A percentile compares a stretch with the other conserved stretches of the same genome.
Conservation (phyloP, 2,329 filamentous ascomycete species). For the Cordyceps tenuipes region DNA sequence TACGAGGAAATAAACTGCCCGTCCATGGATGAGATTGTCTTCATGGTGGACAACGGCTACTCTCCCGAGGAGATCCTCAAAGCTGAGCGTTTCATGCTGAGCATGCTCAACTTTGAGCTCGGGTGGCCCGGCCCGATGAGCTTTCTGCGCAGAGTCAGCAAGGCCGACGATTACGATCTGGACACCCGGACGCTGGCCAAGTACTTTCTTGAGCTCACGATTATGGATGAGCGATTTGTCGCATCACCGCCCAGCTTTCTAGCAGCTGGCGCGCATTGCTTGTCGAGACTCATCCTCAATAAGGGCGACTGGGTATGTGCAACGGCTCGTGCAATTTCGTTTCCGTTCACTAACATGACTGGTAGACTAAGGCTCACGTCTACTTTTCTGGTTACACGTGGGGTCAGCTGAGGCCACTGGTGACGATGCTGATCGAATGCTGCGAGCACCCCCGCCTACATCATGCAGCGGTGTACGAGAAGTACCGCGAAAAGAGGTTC, state of each 20-base stretch:
- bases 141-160: slow-evolving; percentile 93
- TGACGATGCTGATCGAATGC: slow-evolving; percentile 77
- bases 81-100: slow-evolving; percentile 96
- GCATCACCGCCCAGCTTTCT: slow-evolving; percentile 83
- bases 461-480: slow-evolving; percentile 81
- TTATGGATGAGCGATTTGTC: slow-evolving; percentile 98
- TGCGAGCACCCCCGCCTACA: slow-evolving; percentile 74
- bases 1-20: slow-evolving; percentile 99
- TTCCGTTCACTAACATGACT: slow-evolving; percentile 26
- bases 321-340: neutral
- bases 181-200: slow-evolving; percentile 94
- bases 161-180: slow-evolving; percentile 94
- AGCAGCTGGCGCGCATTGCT: slow-evolving; percentile 84
- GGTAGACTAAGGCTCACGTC: slow-evolving; percentile 69
- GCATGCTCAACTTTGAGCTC: slow-evolving; percentile 89
- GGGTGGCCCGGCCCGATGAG: slow-evolving; percentile 99
- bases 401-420: slow-evolving; percentile 67
- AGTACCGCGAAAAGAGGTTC: slow-evolving; percentile 82
- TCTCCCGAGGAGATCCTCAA: slow-evolving; percentile 87
- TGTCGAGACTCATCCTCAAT: slow-evolving; percentile 78
- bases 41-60: slow-evolving; percentile 95
- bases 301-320: slow-evolving; percentile 86
- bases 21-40: slow-evolving; percentile 89
- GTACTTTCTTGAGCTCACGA: slow-evolving; percentile 92
- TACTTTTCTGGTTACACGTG: slow-evolving; percentile 94